phyloP scores from a whole-genome alignment of 164 flowering plant genomes.

The Dillenia suffruticosa region DNA sequence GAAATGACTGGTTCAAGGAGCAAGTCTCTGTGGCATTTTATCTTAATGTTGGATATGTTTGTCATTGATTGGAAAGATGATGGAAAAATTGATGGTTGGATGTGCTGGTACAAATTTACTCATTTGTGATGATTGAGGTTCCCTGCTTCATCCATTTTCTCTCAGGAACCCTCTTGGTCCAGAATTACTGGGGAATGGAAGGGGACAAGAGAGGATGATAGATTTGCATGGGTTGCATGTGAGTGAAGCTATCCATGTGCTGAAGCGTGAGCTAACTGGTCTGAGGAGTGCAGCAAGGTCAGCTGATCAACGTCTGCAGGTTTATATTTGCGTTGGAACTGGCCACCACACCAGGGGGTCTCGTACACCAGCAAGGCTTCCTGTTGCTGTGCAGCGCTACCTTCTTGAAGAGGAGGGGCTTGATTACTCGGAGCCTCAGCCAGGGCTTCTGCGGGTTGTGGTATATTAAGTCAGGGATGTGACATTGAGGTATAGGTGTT shows the following conservation, averaged over 20 bases:
- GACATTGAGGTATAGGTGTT: slow-evolving; percentile 31
- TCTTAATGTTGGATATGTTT: background rate
- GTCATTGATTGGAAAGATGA: background rate
- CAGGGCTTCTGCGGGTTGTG: slow-evolving; percentile 93
- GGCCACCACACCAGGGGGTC: slow-evolving; percentile 96
- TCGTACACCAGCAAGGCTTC: slow-evolving; percentile 86
- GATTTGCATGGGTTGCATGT: slow-evolving; percentile 94
- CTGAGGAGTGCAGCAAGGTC: slow-evolving; percentile 70
- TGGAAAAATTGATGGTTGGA: background rate
- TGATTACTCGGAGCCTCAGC: slow-evolving; percentile 81
- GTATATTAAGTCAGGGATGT: slow-evolving; percentile 46
- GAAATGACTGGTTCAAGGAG: too few species aligned
- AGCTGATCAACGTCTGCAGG: slow-evolving; percentile 69
- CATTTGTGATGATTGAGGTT: background rate
- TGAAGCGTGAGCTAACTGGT: slow-evolving; percentile 69
- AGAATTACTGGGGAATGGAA: slow-evolving; percentile 49
- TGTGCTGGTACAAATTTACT: background rate
- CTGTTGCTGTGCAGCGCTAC: slow-evolving; percentile 79
- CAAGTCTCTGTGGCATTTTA: background rate
- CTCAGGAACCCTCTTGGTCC: slow-evolving; percentile 59
- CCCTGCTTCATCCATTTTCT: background rate
- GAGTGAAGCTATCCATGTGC: slow-evolving; percentile 78
- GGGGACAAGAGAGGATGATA: slow-evolving; percentile 80
- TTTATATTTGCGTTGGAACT: slow-evolving; percentile 87
- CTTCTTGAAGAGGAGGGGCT: slow-evolving; percentile 88